phyloP scores from a whole-genome alignment of 208 protist species.

The Wallacemonas collosoma region DNA sequence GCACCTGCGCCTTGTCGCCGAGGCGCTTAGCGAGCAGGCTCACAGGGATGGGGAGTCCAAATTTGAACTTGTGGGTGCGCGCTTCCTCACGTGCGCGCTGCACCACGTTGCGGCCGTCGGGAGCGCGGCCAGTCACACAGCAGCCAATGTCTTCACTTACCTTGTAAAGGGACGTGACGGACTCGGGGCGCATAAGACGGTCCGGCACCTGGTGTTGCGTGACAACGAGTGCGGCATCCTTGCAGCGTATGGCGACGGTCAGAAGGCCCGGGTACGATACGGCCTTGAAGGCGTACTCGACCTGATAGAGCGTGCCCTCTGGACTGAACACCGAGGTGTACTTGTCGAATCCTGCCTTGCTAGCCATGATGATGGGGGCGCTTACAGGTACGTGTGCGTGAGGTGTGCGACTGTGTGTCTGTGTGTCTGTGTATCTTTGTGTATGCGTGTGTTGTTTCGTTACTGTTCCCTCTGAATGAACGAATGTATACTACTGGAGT shows the following conservation, averaged over 20 bases:
- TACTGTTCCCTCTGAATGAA: too few species aligned
- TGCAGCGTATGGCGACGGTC: slow-evolving; percentile 95
- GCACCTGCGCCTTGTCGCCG: slow-evolving; percentile 97
- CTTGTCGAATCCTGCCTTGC: slow-evolving; percentile 95
- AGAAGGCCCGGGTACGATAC: slow-evolving; percentile 96
- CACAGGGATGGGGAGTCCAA: slow-evolving; percentile 96
- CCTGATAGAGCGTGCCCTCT: slow-evolving; percentile 98
- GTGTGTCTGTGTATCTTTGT: not conserved
- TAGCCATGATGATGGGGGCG: slow-evolving; percentile 42
- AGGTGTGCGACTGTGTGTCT: not conserved
- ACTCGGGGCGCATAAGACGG: slow-evolving; percentile 95
- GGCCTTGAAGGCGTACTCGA: slow-evolving; percentile 99
- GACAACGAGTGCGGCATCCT: slow-evolving; percentile 94
- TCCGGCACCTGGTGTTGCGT: slow-evolving; percentile 99
- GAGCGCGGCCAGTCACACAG: slow-evolving; percentile 94
- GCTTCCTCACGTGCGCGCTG: slow-evolving; percentile 95
- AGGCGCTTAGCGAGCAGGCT: slow-evolving; percentile 96
- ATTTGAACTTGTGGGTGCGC: slow-evolving; percentile 95
- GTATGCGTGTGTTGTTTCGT: not conserved
- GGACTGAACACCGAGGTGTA: slow-evolving; percentile 99
- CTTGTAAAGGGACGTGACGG: slow-evolving; percentile 96
- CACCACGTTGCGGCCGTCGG: slow-evolving; percentile 93
- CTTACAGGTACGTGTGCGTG: not conserved
- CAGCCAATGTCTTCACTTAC: slow-evolving; percentile 94
- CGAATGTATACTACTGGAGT: too few species aligned